Evolutionary conservation across 164 flowering plant genomes (phyloP), one percentile per base, ranked within the genome.

Genomic region (Vitis amurensis): DNA sequence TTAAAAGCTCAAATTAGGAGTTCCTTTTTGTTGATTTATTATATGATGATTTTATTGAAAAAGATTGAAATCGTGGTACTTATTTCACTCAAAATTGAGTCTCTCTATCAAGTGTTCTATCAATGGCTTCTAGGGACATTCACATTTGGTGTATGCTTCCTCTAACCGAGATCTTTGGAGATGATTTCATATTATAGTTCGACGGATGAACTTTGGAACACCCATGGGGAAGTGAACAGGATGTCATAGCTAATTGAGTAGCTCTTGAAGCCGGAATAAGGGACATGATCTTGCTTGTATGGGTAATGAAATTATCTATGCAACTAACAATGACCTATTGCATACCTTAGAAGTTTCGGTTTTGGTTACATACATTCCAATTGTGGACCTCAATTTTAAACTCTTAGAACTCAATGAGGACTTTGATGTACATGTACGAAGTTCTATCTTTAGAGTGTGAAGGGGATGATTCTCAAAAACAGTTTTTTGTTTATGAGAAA

Each of bases 261-360:
- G 27, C 27, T 61, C 69, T 64, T 57, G 58, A 71, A 65, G 69
- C 58, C 59, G 2, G 30, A 66, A 58, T 59, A 64, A 72, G 55
- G 64, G 74, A 52, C 50, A 13, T 19, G 69, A 66, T 64, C 68
- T 64, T 64, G 68, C 56, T 50, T 48, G 37, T 64, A 9, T 27
- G 44, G 57, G 57, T 51, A 50, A 64, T 19, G 57, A 19, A 64
- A 50, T 50, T 51, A 64, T 64, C 0, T n/a, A 6, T 64, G 47
- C 23, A 44, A 57, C 56, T 19, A 64, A 16, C 68, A 64, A 64
- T 19, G 19, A 23, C 27, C 2, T 23, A 23, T 23, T 23, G 27
- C 27, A 1, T 23, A 23, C 27, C 27, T 23, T 23, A 23, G 1
- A 23, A 23, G 27, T 23, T 23, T 23, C 1, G 27, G 27, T 23